These are phyloP conservation scores for Helichrysum umbraculigerum DNA, from an alignment of 129 eudicot species.

Conservation along the genomic window DNA sequence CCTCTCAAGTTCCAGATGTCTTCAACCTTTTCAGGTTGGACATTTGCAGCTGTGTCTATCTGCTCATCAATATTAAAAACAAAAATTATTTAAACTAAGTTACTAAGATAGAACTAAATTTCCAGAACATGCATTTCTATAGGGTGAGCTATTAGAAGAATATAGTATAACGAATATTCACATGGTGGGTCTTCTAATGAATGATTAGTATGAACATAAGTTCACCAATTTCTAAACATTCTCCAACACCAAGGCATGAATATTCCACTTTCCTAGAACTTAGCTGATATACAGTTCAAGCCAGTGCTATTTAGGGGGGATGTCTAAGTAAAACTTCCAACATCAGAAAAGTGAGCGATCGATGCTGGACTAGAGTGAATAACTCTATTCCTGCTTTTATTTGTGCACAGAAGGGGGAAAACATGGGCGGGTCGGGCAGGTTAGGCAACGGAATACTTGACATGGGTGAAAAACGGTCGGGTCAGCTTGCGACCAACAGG, in stretches of 20 bases:
- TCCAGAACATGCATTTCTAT: background rate
- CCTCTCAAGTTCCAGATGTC: conserved; percentile 93
- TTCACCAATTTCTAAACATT: background rate
- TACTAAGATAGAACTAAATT: background rate
- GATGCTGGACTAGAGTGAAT: background rate
- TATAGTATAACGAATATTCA: background rate
- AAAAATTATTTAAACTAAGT: background rate
- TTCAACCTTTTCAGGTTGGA: conserved; percentile 84
- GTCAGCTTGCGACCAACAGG: background rate
- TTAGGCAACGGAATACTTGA: background rate
- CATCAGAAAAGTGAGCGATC: background rate
- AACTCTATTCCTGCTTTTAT: background rate
- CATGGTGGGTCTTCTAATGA: background rate
- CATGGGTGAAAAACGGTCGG: background rate
- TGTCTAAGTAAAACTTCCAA: background rate
- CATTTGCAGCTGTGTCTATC: conserved; percentile 88
- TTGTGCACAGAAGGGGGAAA: background rate
- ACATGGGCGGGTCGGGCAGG: background rate
- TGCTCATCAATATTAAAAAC: conserved; percentile 29
- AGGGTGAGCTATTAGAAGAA: background rate
- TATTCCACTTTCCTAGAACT: background rate
- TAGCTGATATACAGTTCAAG: background rate
- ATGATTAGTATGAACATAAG: background rate
- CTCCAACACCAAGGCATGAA: background rate
- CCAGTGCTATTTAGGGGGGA: background rate